A percentile compares a stretch with the other conserved stretches of the same genome.
These are phyloP conservation scores for Zymoseptoria ardabiliae DNA, from an alignment of 2,329 filamentous ascomycete genomes.

Conservation along the genomic window DNA sequence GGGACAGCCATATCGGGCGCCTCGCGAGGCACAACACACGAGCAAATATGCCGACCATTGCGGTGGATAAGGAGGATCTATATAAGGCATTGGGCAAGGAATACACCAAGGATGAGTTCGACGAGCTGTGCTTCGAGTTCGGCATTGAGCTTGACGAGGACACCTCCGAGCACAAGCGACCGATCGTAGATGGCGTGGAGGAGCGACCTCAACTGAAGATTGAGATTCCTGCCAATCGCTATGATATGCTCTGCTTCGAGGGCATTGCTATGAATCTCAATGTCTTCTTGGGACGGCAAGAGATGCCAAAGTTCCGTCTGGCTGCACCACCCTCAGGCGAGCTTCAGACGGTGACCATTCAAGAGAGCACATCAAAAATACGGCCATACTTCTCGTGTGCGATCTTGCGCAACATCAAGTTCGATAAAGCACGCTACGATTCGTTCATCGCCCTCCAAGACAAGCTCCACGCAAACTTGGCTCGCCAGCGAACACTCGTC, in stretches of 20 bases:
- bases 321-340: slow-evolving; percentile 64
- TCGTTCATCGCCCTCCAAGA: slow-evolving; percentile 98
- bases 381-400: slow-evolving; percentile 84
- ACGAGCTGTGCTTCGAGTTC: slow-evolving; percentile 97
- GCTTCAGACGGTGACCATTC: slow-evolving; percentile 71
- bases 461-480: slow-evolving; percentile 94
- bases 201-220: slow-evolving; percentile 94
- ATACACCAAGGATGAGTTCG: slow-evolving; percentile 90
- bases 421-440: slow-evolving; percentile 84
- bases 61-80: slow-evolving; percentile 91
- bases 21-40: slow-evolving; percentile 12
- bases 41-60: slow-evolving; percentile 82
- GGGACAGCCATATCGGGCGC: background rate
- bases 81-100: slow-evolving; percentile 86
- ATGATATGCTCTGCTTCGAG: slow-evolving; percentile 95
- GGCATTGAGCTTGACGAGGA: slow-evolving; percentile 98
- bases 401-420: slow-evolving; percentile 82
- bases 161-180: slow-evolving; percentile 67
- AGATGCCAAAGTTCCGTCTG: slow-evolving; percentile 72
- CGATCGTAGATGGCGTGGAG: slow-evolving; percentile 68
- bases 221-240: slow-evolving; percentile 87
- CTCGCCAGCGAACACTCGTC: slow-evolving; percentile 86
- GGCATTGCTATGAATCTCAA: slow-evolving; percentile 93
- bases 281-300: slow-evolving; percentile 74
- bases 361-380: slow-evolving; percentile 59